Conservation (phyloP, 2,329 filamentous ascomycete species). For the Cordyceps cicadae region DNA sequence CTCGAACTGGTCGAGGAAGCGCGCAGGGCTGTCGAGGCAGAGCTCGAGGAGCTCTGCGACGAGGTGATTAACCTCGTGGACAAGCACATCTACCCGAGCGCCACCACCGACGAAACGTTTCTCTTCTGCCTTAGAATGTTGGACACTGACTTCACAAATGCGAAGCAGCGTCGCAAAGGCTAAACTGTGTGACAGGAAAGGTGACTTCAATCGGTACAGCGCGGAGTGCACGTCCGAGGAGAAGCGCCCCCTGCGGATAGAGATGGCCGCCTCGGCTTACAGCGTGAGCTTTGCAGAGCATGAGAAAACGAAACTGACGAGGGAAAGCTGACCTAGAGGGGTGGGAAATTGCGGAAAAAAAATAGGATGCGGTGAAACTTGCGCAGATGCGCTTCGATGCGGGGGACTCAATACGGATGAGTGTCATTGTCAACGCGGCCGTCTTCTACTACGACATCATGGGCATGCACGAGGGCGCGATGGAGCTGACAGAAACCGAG, state of each 20-base stretch:
- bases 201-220: slow-evolving; percentile 4
- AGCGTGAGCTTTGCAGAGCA: neutral
- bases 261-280: neutral
- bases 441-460: neutral
- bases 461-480: neutral
- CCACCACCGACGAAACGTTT: neutral
- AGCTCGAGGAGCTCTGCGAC: neutral
- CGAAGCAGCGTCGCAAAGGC: neutral
- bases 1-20: neutral
- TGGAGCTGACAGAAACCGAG: neutral
- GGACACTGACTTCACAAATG: too few relatives aligned
- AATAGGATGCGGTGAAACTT: neutral
- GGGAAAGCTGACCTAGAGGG: neutral
- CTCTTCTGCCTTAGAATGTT: slow-evolving; percentile 4
- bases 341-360: too few relatives aligned
- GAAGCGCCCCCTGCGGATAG: neutral
- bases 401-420: neutral
- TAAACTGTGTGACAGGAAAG: neutral
- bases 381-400: neutral
- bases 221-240: neutral
- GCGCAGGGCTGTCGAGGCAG: neutral
- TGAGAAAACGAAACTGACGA: neutral
- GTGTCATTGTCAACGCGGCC: neutral
- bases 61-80: neutral
- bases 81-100: neutral